Evolutionary conservation across 1,284 basidiomycete species (phyloP).

Genomic region (Rhodotorula sp.): DNA sequence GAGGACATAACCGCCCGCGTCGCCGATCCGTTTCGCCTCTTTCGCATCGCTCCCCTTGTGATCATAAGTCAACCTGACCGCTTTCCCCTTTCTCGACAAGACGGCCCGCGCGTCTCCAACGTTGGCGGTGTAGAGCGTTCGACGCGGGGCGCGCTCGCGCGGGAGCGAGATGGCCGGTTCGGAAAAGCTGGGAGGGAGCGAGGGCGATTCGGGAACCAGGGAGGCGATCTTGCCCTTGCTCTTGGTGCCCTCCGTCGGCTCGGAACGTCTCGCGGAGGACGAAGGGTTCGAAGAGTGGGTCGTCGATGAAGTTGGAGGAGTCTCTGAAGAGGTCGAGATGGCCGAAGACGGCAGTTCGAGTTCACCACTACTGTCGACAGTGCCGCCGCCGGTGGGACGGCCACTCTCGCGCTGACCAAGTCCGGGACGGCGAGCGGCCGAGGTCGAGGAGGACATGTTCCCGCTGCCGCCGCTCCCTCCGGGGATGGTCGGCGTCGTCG

Average conservation of each 20-base stretch:
- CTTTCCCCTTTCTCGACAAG: slow-evolving; percentile 74
- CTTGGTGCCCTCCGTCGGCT: no score
- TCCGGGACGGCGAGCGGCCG: not conserved
- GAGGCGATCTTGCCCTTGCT: not conserved
- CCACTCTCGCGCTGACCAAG: not conserved
- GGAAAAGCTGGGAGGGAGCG: slow-evolving; percentile 18
- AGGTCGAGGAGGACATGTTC: no score
- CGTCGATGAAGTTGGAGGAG: no score
- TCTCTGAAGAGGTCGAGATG: not conserved
- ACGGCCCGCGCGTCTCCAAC: slow-evolving; percentile 91
- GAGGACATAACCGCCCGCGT: slow-evolving; percentile 98
- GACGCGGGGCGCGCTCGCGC: slow-evolving; percentile 43
- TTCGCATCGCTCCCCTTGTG: slow-evolving; percentile 97
- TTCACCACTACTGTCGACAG: not conserved
- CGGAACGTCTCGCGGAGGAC: no score
- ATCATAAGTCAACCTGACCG: slow-evolving; percentile 92
- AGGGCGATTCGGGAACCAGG: not conserved
- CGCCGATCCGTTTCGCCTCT: slow-evolving; percentile 94
- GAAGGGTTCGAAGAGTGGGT: no score
- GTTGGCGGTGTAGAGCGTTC: slow-evolving; percentile 93
- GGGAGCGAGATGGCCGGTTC: slow-evolving; percentile 26
- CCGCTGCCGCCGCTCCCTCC: no score
- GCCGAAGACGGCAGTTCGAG: not conserved
- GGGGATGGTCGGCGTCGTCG: not conserved
- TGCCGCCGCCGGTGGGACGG: not conserved